A percentile compares a stretch with the other conserved stretches of the same genome.
Evolutionary conservation across 2,329 filamentous ascomycete genomes (phyloP).

Genomic region (Keithomyces neogunnii): DNA sequence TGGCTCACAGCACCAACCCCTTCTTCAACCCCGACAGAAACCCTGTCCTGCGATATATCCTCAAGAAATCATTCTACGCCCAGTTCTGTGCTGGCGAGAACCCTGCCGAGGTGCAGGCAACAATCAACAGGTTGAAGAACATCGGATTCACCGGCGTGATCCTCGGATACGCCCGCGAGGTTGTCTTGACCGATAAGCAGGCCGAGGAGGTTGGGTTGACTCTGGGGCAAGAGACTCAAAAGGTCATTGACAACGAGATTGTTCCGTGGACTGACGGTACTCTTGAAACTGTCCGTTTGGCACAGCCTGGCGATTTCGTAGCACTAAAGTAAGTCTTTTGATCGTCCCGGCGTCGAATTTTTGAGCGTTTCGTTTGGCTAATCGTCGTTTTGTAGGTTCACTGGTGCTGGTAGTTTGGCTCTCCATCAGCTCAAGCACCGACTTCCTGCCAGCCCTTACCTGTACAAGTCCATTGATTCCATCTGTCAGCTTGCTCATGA

Average conservation of each 20-base stretch:
- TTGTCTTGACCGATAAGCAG: conserved; percentile 56
- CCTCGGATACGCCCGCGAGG: conserved; percentile 74
- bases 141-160: conserved; percentile 81
- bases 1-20: conserved; percentile 60
- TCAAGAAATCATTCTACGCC: conserved; percentile 79
- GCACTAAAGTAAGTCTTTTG: conserved; percentile 45
- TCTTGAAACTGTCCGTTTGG: conserved; percentile 63
- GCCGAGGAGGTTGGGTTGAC: conserved; percentile 33
- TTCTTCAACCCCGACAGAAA: conserved; percentile 70
- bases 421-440: conserved; percentile 57
- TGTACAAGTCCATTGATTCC: conserved; percentile 61
- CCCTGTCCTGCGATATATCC: conserved; percentile 55
- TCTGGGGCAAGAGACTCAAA: conserved; percentile 38
- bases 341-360: not conserved
- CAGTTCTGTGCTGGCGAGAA: conserved; percentile 87
- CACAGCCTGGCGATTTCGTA: conserved; percentile 53
- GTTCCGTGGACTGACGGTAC: conserved; percentile 66
- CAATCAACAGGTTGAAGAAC: conserved; percentile 55
- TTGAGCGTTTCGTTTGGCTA: not conserved
- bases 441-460: conserved; percentile 52
- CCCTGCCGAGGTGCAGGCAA: conserved; percentile 55
- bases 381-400: conserved; percentile 45
- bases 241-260: conserved; percentile 51
- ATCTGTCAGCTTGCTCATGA: conserved; percentile 66
- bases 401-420: conserved; percentile 69